Evolutionary conservation across 768 basidiomycete genomes (phyloP), one percentile per base, ranked within the genome.

Genomic region (Gyrodon lividus): DNA sequence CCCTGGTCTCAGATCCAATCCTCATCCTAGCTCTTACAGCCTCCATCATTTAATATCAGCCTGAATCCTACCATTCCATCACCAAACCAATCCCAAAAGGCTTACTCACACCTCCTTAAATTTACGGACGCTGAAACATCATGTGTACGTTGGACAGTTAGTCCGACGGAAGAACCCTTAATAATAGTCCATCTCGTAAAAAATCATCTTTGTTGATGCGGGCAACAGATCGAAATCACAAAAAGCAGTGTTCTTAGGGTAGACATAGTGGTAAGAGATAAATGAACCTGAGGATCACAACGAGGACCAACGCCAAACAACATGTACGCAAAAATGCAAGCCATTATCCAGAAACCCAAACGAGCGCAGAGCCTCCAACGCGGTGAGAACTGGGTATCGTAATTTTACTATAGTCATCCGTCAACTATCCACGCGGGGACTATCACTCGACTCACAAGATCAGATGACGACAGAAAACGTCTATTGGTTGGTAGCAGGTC

Each of bases 401-500:
- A 26, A 48, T 51, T 31, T 42, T 42, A 19, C 43, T 49, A 37
- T 26, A 46, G 26, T 4, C 16, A 24, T 37, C 43, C 43, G 14
- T 19, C 12, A 30, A 12, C 28, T n/a, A n/a, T 16, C 43, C 43
- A 30, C 28, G 17, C 30, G 30, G 3, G 5, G 19, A 20, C 43
- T 2, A 31, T 33, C 30, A 31, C 28, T 23, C 13, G 38, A 22
- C 46, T 40, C 46, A 30, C 47, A 37, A 35, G 34, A 44, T 14
- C 28, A 26, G 33, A 31, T 24, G 10, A 10, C 23, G 34, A 26
- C 9, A 50, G 14, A 23, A 40, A n/a, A 10, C 58, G 3, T 57
- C 51, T 59, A 73, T 46, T 71, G 69, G 38, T 43, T 61, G 43
- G 66, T 61, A 30, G 78, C 68, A 12, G 85, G 85, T 56, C 82